Percentiles rank a stretch among this genome's conserved stretches.
Conservation (phyloP, 2,329 filamentous ascomycete species). For the Fusarium pseudonygamai region DNA sequence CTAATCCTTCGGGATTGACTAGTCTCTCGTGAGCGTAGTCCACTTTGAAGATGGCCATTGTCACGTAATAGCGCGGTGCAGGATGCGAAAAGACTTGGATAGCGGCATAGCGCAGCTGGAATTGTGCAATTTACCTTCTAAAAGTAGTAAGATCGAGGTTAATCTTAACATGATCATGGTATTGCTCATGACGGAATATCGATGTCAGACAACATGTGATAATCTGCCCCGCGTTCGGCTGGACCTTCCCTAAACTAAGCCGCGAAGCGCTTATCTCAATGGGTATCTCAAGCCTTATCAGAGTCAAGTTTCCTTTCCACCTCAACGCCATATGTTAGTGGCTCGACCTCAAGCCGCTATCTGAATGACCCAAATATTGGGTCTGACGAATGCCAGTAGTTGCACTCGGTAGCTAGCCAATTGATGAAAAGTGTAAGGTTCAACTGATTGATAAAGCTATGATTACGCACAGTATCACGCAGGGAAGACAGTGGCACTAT, state of each 20-base stretch:
- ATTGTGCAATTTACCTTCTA: neutral
- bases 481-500: rapidly evolving
- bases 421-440: too few species aligned
- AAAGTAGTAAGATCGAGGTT: neutral
- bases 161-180: neutral
- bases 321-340: rapidly evolving
- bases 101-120: rapidly evolving
- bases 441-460: too few species aligned
- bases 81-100: rapidly evolving
- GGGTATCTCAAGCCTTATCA: neutral
- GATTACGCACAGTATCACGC: rapidly evolving
- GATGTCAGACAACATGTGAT: neutral
- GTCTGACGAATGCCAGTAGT: neutral
- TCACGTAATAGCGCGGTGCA: neutral
- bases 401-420: too few species aligned
- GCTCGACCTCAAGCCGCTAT: rapidly evolving
- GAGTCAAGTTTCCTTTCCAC: rapidly evolving
- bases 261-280: neutral
- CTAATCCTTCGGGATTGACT: rapidly evolving
- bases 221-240: neutral
- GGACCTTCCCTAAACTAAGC: neutral
- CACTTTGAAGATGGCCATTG: rapidly evolving
- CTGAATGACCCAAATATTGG: neutral
- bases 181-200: neutral
- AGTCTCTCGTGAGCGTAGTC: too few species aligned